A percentile compares a stretch with the other conserved stretches of the same genome.
These are phyloP conservation scores for Yamadazyma oceani DNA, from an alignment of 1,139 yeast species.

Conservation along the genomic window DNA sequence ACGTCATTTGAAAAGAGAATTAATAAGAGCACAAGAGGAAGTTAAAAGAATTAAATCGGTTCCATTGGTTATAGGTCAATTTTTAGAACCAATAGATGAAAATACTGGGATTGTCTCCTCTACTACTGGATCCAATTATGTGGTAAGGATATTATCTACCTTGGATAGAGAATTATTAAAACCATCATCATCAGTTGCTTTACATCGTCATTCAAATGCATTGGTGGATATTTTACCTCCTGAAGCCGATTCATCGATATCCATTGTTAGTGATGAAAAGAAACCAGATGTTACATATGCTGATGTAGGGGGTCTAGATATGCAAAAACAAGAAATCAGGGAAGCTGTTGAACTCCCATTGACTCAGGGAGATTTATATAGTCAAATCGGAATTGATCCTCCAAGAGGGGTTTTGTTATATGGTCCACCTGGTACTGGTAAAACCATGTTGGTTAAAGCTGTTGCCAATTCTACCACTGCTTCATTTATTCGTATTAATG, in stretches of 20 bases:
- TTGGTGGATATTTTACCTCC: constrained; percentile 97
- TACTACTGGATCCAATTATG: constrained; percentile 96
- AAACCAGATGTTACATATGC: constrained; percentile 88
- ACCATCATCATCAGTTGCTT: constrained; percentile 93
- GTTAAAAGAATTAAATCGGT: constrained; percentile 97
- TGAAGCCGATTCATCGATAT: constrained; percentile 95
- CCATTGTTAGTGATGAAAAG: constrained; percentile 92
- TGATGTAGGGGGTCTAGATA: constrained; percentile 98
- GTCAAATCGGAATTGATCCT: constrained; percentile 98
- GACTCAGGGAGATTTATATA: constrained; percentile 92
- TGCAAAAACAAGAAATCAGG: constrained; percentile 98
- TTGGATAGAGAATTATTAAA: constrained; percentile 92
- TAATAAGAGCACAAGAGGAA: constrained; percentile 96
- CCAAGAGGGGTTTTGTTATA: constrained; percentile 96
- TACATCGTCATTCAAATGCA: constrained; percentile 98
- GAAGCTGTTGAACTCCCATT: constrained; percentile 98
- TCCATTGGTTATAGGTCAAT: constrained; percentile 97
- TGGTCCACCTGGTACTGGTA: constrained; percentile 99
- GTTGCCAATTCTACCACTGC: constrained; percentile 98
- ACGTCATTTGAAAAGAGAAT: constrained; percentile 90
- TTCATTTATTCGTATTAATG: constrained; percentile 92
- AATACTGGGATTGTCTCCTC: constrained; percentile 95
- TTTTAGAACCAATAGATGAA: constrained; percentile 95
- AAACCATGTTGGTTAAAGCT: constrained; percentile 98
- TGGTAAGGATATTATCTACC: constrained; percentile 90